phyloP scores from a whole-genome alignment of 2,329 filamentous ascomycete genomes.

The Xylaria multiplex region DNA sequence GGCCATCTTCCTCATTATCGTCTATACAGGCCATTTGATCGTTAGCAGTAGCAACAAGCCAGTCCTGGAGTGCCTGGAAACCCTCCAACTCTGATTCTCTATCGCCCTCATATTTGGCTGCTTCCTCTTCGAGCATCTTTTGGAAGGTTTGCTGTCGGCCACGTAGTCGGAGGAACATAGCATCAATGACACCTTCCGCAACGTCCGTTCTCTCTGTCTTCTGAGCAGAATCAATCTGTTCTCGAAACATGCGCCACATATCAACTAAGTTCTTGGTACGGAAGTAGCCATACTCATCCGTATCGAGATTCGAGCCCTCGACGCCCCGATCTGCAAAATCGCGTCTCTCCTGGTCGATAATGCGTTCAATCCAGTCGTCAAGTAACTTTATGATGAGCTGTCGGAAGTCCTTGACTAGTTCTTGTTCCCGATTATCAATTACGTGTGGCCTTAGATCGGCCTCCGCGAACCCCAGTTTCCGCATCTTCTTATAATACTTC shows the following conservation, averaged over 20 bases:
- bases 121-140: conserved; percentile 86
- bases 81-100: conserved; percentile 67
- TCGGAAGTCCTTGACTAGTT: conserved; percentile 92
- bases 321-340: conserved; percentile 82
- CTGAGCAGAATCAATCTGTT: conserved; percentile 87
- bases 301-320: conserved; percentile 80
- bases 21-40: conserved; percentile 99
- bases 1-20: conserved; percentile 80
- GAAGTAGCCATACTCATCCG: conserved; percentile 89
- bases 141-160: conserved; percentile 87
- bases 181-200: conserved; percentile 92
- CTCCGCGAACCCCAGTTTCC: conserved; percentile 81
- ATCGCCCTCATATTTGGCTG: conserved; percentile 73
- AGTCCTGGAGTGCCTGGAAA: conserved; percentile 88
- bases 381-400: conserved; percentile 94
- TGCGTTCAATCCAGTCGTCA: conserved; percentile 97
- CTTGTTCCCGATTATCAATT: conserved; percentile 87
- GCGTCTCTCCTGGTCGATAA: conserved; percentile 82
- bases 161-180: conserved; percentile 91
- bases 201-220: conserved; percentile 89
- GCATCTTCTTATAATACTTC: conserved; percentile 97
- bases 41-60: conserved; percentile 96
- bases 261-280: conserved; percentile 91
- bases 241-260: conserved; percentile 96
- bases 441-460: conserved; percentile 85